These are phyloP conservation scores for Trichosporon inkin DNA, from an alignment of 1,284 basidiomycete species.

Conservation along the genomic window DNA sequence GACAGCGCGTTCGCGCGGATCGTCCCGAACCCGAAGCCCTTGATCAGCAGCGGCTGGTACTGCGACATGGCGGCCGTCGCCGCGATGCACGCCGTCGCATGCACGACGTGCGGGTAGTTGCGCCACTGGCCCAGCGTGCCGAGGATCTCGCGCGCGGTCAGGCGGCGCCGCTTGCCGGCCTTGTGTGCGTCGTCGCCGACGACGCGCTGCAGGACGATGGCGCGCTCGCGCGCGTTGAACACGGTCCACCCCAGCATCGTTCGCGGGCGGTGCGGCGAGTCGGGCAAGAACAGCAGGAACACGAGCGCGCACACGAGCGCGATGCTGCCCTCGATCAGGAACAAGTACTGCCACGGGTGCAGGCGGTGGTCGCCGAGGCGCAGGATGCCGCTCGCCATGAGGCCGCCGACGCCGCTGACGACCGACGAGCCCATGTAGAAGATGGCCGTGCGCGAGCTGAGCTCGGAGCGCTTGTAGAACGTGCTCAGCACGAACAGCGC, in stretches of 20 bases:
- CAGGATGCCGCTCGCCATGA: slow-evolving; percentile 23
- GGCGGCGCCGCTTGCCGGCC: slow-evolving; percentile 11
- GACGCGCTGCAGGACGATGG: slow-evolving; percentile 33
- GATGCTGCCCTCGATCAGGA: slow-evolving; percentile 26
- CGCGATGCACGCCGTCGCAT: slow-evolving; percentile 30
- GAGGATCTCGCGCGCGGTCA: slow-evolving; percentile 25
- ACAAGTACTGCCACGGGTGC: slow-evolving; percentile 14
- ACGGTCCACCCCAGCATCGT: slow-evolving; percentile 25
- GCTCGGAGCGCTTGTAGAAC: slow-evolving; percentile 29
- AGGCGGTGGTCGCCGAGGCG: slow-evolving; percentile 10
- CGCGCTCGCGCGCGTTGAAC: slow-evolving; percentile 32
- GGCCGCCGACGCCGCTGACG: slow-evolving; percentile 21
- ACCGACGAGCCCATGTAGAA: slow-evolving; percentile 28
- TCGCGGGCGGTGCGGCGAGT: slow-evolving; percentile 22
- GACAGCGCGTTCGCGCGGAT: slow-evolving; percentile 34
- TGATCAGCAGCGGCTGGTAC: slow-evolving; percentile 28
- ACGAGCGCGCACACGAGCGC: slow-evolving; percentile 23
- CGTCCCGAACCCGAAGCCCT: slow-evolving; percentile 49
- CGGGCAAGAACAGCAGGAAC: slow-evolving; percentile 29
- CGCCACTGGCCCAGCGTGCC: slow-evolving; percentile 30
- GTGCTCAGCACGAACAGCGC: slow-evolving; percentile 21
- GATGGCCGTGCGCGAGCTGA: slow-evolving; percentile 22
- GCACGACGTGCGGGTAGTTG: slow-evolving; percentile 37
- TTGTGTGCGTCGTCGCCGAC: slow-evolving; percentile 32
- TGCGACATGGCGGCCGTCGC: slow-evolving; percentile 24